Percentiles rank a stretch among this genome's conserved stretches.
Evolutionary conservation across 2,329 filamentous ascomycete species (phyloP).

Genomic region (Diplodia scrobiculata): DNA sequence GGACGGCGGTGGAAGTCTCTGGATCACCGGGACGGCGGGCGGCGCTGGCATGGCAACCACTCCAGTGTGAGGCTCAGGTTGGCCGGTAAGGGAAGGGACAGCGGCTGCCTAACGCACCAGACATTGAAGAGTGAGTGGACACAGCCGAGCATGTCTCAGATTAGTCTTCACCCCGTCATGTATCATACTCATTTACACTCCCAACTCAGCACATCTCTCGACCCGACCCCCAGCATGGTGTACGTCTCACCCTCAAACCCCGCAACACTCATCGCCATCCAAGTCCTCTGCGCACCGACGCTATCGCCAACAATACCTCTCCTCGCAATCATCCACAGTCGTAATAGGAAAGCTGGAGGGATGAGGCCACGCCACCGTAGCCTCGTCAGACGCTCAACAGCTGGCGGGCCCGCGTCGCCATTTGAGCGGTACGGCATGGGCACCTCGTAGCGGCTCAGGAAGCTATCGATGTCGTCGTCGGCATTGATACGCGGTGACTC

Average conservation of each 20-base stretch:
- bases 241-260: conserved; percentile 39
- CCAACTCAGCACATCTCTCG: conserved; percentile 42
- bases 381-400: conserved; percentile 38
- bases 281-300: conserved; percentile 32
- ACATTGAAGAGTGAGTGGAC: too few species aligned
- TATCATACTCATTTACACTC: conserved; percentile 34
- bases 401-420: conserved; percentile 15
- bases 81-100: too few species aligned
- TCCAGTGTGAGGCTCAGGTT: too few species aligned
- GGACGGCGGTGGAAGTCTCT: too few species aligned
- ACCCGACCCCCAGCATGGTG: conserved; percentile 41
- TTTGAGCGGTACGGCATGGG: conserved; percentile 48
- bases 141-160: too few species aligned
- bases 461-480: conserved; percentile 65
- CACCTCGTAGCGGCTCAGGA: conserved; percentile 67
- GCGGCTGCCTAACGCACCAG: too few species aligned
- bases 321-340: conserved; percentile 37
- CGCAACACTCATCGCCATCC: conserved; percentile 40
- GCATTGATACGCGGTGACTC: conserved; percentile 63
- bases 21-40: too few species aligned
- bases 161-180: not conserved
- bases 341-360: conserved; percentile 40
- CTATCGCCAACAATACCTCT: conserved; percentile 34
- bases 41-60: too few species aligned
- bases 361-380: conserved; percentile 52